phyloP scores from a whole-genome alignment of 2,329 filamentous ascomycete genomes.

The Phoma sp. region DNA sequence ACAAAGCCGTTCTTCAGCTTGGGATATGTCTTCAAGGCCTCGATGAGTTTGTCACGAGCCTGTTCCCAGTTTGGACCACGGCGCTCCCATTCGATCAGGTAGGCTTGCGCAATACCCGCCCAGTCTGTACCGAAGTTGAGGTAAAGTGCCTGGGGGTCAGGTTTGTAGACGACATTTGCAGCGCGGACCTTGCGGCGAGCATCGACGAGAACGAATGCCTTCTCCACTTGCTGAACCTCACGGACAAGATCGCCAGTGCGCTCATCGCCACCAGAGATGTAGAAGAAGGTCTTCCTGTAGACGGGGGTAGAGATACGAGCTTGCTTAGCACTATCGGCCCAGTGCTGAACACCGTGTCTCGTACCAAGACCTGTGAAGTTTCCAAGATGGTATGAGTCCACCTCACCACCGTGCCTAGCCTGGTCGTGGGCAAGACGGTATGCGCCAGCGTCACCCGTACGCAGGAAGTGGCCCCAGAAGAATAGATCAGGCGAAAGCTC shows the following conservation, averaged over 20 bases:
- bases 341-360: slow-evolving; percentile 68
- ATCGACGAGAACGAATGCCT: slow-evolving; percentile 62
- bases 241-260: slow-evolving; percentile 62
- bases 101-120: slow-evolving; percentile 62
- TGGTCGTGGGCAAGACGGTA: slow-evolving; percentile 66
- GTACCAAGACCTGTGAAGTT: slow-evolving; percentile 66
- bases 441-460: slow-evolving; percentile 63
- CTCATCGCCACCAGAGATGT: slow-evolving; percentile 63
- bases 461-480: slow-evolving; percentile 68
- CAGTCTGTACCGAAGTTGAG: slow-evolving; percentile 66
- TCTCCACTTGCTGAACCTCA: slow-evolving; percentile 60
- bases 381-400: slow-evolving; percentile 68
- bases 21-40: slow-evolving; percentile 59
- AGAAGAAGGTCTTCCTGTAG: slow-evolving; percentile 65
- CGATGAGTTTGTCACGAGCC: slow-evolving; percentile 58
- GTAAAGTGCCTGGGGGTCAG: slow-evolving; percentile 51
- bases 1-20: slow-evolving; percentile 65
- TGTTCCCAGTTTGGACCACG: slow-evolving; percentile 61
- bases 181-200: slow-evolving; percentile 65
- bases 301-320: slow-evolving; percentile 65
- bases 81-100: slow-evolving; percentile 67
- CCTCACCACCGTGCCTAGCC: slow-evolving; percentile 65
- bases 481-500: slow-evolving; percentile 68
- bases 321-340: slow-evolving; percentile 66
- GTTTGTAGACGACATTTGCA: slow-evolving; percentile 57